Evolutionary conservation across 2,329 filamentous ascomycete genomes (phyloP), one percentile per base, ranked within the genome.

Genomic region (Aspergillus fumigatiaffinis): DNA sequence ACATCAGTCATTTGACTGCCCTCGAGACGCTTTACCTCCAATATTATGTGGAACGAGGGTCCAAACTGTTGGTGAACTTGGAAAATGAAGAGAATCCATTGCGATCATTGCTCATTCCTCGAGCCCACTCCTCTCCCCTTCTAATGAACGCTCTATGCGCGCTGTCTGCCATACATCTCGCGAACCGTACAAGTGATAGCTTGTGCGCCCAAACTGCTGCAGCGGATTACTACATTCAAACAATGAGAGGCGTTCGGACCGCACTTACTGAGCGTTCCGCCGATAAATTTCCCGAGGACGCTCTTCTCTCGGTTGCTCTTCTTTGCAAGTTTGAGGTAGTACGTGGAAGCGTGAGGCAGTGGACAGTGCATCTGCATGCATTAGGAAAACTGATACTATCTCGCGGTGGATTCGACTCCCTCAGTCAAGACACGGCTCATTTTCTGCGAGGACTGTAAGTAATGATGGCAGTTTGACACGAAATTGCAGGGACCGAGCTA

Each of bases 311-410:
- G 1, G 69, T 75, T 17, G 72, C 70, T 14, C 64, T 74, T 25
- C 58, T 75, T n/a, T 73, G 70, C 62, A 74, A 75, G 53, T 75
- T 73, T 49, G 73, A 75, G 51, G 65, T 74, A 32, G 68, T 74
- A 2, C 71, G 72, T 14, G 73, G 73, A 14, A 74, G 71, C 44
- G 71, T 75, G 7, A 71, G 69, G 48, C 73, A 74, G 52, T 75
- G 73, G 73, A 64, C 66, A 17, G 66, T 72, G n/a, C 73, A 75
- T 55, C 56, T 75, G 42, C 64, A 71, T 35, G 73, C 72, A 12
- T 57, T 75, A 35, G 69, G 73, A 49, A 68, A 63, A 42, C 54
- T 75, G 14, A 64, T 75, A 5, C 59, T 66, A 28, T 71, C 69
- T 12, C 68, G 70, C 6, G 73, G 73, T 10, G 73, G 71, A 4